A percentile compares a stretch with the other conserved stretches of the same genome.
These are phyloP conservation scores for Gnomoniopsis sp. DNA, from an alignment of 2,329 filamentous ascomycete species.

Conservation along the genomic window DNA sequence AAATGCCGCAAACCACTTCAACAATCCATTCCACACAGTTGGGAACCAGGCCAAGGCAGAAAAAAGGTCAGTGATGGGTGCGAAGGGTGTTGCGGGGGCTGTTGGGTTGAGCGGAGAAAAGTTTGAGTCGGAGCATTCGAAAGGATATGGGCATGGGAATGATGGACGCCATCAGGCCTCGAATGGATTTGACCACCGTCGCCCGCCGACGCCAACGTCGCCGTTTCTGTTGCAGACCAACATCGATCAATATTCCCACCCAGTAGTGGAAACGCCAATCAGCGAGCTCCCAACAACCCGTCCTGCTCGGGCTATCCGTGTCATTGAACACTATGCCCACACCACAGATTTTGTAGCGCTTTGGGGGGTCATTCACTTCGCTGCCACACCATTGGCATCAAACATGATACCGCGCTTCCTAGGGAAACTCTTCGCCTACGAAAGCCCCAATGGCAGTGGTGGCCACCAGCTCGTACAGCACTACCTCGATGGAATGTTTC, in stretches of 20 bases:
- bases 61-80: conserved; percentile 30
- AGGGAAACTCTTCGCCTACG: conserved; percentile 57
- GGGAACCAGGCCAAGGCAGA: conserved; percentile 39
- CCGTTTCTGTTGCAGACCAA: conserved; percentile 5
- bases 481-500: conserved; percentile 61
- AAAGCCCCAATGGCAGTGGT: conserved; percentile 37
- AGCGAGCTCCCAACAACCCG: conserved; percentile 33
- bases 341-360: conserved; percentile 69
- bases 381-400: conserved; percentile 37
- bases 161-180: neutral
- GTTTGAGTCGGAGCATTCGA: neutral
- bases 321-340: conserved; percentile 81
- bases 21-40: conserved; percentile 62
- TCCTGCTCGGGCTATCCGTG: conserved; percentile 53
- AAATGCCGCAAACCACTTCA: conserved; percentile 77
- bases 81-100: conserved; percentile 28
- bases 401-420: conserved; percentile 57
- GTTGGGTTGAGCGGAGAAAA: neutral
- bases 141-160: neutral
- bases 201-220: conserved; percentile 1
- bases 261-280: neutral
- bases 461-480: conserved; percentile 61
- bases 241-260: neutral
- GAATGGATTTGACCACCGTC: neutral
- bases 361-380: conserved; percentile 72